phyloP scores from a whole-genome alignment of 1,139 yeast species.

The Eremothecium coryli region DNA sequence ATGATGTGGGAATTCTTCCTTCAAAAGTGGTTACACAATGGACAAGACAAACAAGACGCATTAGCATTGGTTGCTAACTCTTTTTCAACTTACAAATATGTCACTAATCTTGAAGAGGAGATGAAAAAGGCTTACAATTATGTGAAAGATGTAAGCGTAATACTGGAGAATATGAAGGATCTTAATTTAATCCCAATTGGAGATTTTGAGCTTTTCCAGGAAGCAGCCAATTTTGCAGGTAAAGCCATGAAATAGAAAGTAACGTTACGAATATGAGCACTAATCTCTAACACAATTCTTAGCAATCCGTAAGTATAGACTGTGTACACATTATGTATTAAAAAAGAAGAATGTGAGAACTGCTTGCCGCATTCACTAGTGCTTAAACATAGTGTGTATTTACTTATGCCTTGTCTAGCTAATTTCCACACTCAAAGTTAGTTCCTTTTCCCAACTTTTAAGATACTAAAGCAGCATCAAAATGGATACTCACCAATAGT shows the following conservation, averaged over 20 bases:
- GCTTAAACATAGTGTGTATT: no score
- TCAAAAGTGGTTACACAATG: constrained; percentile 28
- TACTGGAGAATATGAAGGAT: constrained; percentile 7
- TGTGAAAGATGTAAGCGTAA: constrained; percentile 13
- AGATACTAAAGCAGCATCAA: no score
- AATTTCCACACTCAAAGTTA: no score
- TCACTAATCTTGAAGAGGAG: constrained; percentile 25
- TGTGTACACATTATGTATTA: no score
- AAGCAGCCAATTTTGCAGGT: constrained; percentile 2
- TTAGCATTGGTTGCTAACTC: constrained; percentile 22
- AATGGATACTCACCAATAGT: no score
- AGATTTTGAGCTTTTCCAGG: constrained; percentile 7
- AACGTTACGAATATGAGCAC: no score
- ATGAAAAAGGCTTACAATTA: constrained; percentile 19
- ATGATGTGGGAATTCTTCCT: constrained; percentile 31
- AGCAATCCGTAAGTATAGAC: no score
- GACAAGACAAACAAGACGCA: constrained; percentile 27
- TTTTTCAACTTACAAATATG: constrained; percentile 24
- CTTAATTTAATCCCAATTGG: constrained; percentile 4
- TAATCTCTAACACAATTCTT: no score
- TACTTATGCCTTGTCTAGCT: no score
- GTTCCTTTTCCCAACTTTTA: no score
- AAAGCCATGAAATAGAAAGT: constrained; percentile 4
- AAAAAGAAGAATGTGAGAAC: no score
- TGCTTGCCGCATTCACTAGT: no score